Base-by-base conservation (phyloP, 768 basidiomycete genomes). In the Suillus bovinus region DNA sequence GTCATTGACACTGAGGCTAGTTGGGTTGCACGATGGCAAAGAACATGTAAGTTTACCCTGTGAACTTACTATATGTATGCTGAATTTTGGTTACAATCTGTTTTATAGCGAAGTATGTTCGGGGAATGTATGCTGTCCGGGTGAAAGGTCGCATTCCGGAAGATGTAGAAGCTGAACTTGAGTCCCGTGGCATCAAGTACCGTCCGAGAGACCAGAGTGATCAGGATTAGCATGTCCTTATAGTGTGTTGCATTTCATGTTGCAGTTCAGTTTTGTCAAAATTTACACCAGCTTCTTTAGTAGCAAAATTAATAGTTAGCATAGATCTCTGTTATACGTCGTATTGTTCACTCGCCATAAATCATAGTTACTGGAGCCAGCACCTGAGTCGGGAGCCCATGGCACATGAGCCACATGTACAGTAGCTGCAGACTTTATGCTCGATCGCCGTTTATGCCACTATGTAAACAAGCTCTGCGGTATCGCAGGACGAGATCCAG, bases 21-120 rank as follows among this genome's bases (percentile, higher is more conserved):
- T 72, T 99, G 97, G 97, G 95, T 99, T 7, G 92, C 93, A 8
- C 85, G 91, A 67, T 99, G 96, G 95, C 96, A 99, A 75, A 79
- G 96, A 72, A 94, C 90, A 67, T 86, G 96, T 96, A 68, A 65
- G 89, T 82, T 36, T 14, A 53, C 59, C 22, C 60, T 52, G 24
- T 16, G 11, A n/a, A 22, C 34, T 27, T 27, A 24, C 22, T 24
- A 20, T 9, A 11, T 31, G 17, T 31, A 58, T 49, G 29, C 34
- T 58, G 46, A 49, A 56, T 46, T 55, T 58, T 46, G 41, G n/a
- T 61, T 14, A 27, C 56, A 65, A 33, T 66, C 39, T 31, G 56
- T 54, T 54, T 41, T 67, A 22, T 63, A 97, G 96, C 93, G 65
- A 95, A 95, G 77, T 93, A 94, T 69, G 88, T 87, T 14, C 84